These are phyloP conservation scores for Ilyonectria sp. DNA, from an alignment of 2,329 filamentous ascomycete species.

Conservation along the genomic window DNA sequence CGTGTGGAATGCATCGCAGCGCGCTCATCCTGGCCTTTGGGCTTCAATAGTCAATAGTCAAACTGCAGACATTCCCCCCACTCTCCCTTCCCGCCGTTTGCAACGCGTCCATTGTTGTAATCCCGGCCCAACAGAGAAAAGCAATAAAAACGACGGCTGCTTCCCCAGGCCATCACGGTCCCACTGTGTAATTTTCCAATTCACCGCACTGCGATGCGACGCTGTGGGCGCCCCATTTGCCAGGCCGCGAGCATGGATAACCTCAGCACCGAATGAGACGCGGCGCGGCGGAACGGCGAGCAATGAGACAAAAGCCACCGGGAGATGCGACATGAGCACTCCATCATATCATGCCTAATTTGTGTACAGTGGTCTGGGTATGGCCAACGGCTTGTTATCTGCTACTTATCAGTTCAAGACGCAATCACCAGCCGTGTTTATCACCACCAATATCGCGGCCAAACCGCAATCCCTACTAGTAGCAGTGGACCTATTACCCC, in stretches of 20 bases:
- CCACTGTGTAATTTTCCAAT: no score
- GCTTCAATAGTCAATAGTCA: background rate
- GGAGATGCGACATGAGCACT: background rate
- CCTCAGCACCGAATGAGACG: no score
- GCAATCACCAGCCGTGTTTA: background rate
- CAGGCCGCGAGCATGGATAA: no score
- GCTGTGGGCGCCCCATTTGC: no score
- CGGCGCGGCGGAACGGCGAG: background rate
- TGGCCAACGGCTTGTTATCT: background rate
- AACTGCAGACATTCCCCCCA: background rate
- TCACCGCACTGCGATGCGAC: no score
- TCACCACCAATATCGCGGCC: background rate
- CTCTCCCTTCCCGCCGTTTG: background rate
- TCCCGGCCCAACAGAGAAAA: background rate
- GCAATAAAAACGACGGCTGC: background rate
- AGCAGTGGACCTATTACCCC: slow-evolving; percentile 9
- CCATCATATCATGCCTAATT: background rate
- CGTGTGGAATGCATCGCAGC: background rate
- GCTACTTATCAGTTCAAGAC: background rate
- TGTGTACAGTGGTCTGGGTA: background rate
- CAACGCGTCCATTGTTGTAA: background rate
- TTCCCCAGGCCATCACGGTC: background rate
- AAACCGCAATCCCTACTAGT: slow-evolving; percentile 4
- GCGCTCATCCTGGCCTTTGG: background rate
- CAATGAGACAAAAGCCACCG: background rate